Conservation (phyloP, 352 stramenopile species). For the Discostella stelligera region DNA sequence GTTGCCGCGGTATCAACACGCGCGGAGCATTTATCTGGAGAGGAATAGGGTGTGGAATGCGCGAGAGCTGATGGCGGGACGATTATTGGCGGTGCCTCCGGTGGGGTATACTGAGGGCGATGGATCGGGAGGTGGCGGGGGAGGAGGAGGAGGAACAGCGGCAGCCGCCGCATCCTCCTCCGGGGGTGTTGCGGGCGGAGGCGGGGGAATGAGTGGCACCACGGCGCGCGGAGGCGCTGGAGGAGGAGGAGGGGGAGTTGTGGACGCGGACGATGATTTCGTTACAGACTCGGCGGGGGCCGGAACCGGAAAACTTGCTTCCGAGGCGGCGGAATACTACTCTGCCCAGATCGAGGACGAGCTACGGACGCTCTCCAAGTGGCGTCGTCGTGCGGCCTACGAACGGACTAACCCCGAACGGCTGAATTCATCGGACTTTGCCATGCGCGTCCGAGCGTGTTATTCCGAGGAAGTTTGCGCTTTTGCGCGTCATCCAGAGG, state of each 20-base stretch:
- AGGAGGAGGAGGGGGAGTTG: constrained; percentile 2
- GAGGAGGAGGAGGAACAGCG: neutral
- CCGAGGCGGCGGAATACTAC: constrained; percentile 39
- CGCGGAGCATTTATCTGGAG: constrained; percentile 75
- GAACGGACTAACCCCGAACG: constrained; percentile 81
- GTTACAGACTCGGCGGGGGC: neutral
- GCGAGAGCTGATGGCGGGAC: constrained; percentile 50
- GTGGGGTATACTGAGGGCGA: constrained; percentile 16
- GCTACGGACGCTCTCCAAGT: constrained; percentile 54
- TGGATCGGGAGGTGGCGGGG: neutral
- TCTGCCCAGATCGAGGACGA: constrained; percentile 58
- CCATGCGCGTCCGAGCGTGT: constrained; percentile 52
- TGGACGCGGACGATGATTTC: constrained; percentile 23
- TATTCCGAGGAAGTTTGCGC: constrained; percentile 72
- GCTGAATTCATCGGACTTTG: constrained; percentile 51
- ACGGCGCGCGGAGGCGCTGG: constrained; percentile 3
- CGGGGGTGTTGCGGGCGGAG: neutral
- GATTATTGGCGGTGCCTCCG: constrained; percentile 62
- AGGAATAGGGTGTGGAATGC: constrained; percentile 64
- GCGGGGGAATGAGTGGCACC: neutral
- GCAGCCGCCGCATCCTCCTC: neutral
- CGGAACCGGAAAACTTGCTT: constrained; percentile 11
- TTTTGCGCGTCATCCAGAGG: constrained; percentile 69
- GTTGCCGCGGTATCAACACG: constrained; percentile 78
- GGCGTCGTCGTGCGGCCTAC: constrained; percentile 67